phyloP scores from a whole-genome alignment of 2,329 filamentous ascomycete genomes.

The Sphaerulina musiva region DNA sequence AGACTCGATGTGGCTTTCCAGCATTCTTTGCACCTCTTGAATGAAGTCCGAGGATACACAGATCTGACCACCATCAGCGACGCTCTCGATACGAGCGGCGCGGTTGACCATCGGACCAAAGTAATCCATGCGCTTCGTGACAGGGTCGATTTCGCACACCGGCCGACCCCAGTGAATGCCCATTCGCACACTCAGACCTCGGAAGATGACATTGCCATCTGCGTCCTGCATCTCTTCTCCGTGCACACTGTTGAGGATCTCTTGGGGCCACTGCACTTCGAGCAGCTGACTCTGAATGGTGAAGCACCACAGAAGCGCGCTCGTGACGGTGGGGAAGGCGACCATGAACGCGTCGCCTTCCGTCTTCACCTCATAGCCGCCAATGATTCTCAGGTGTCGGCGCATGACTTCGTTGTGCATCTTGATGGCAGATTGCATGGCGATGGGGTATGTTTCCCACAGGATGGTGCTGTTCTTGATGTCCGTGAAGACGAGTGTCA shows the following conservation, averaged over 20 bases:
- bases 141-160: constrained; percentile 90
- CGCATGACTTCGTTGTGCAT: constrained; percentile 97
- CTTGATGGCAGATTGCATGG: constrained; percentile 95
- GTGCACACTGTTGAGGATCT: constrained; percentile 79
- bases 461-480: constrained; percentile 97
- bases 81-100: constrained; percentile 84
- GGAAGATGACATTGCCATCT: constrained; percentile 84
- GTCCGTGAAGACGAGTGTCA: constrained; percentile 94
- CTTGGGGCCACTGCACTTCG: constrained; percentile 85
- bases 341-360: constrained; percentile 99
- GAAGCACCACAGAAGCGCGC: constrained; percentile 92
- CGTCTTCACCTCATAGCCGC: constrained; percentile 97
- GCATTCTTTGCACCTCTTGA: constrained; percentile 83
- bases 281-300: constrained; percentile 83
- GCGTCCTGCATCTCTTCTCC: constrained; percentile 77
- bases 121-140: constrained; percentile 98
- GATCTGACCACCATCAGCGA: constrained; percentile 94
- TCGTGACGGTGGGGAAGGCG: constrained; percentile 91
- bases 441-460: constrained; percentile 91
- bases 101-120: constrained; percentile 99
- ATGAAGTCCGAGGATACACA: constrained; percentile 97
- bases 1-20: constrained; percentile 83
- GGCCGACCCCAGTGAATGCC: constrained; percentile 93
- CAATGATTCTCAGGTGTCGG: constrained; percentile 82
- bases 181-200: constrained; percentile 92